phyloP scores from a whole-genome alignment of 2,329 filamentous ascomycete species.

The Esteya vermicola region DNA sequence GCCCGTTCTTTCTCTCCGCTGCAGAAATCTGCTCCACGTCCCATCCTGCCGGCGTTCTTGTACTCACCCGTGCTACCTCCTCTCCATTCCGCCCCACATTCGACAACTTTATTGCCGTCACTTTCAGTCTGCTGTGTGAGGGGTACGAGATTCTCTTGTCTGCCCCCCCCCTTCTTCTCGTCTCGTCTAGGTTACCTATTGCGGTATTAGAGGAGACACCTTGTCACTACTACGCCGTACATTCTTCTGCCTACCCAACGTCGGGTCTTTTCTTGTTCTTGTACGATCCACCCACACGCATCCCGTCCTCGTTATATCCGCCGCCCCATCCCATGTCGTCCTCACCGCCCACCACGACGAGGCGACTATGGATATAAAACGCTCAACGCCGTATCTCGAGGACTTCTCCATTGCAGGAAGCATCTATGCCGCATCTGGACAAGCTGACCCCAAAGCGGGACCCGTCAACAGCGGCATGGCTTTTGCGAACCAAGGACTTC shows the following conservation, averaged over 20 bases:
- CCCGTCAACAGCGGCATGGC: neutral
- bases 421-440: constrained; percentile 4
- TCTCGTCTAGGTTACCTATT: neutral
- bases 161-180: no score
- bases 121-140: no score
- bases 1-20: no score
- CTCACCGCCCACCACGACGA: neutral
- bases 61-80: neutral
- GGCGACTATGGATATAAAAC: constrained; percentile 9
- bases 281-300: no score
- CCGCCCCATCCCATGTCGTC: constrained; percentile 4
- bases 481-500: neutral
- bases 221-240: no score
- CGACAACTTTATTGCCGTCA: neutral
- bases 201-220: no score
- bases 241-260: neutral
- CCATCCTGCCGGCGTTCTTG: neutral
- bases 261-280: neutral
- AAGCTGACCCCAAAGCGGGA: neutral
- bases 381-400: constrained; percentile 5
- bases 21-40: no score
- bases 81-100: neutral
- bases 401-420: constrained; percentile 3
- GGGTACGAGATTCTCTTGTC: no score
- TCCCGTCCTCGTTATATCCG: no score